Evolutionary conservation across 352 stramenopile genomes (phyloP).

Genomic region (Blastocystis sp.): DNA sequence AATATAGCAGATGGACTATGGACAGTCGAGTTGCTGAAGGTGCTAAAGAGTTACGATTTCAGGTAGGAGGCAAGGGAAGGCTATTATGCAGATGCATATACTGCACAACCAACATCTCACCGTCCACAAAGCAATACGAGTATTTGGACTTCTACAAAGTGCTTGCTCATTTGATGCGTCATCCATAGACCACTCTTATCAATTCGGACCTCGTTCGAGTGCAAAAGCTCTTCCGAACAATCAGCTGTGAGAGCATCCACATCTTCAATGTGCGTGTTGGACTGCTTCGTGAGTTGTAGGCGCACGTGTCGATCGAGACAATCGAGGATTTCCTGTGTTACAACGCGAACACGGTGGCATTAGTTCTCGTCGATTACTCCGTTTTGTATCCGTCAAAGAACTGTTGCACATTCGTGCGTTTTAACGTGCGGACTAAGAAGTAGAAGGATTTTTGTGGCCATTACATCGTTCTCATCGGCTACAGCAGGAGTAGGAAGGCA

Average conservation of each 20-base stretch:
- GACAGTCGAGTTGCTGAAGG: conserved; percentile 51
- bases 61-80: not conserved
- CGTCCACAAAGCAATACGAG: conserved; percentile 35
- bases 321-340: conserved; percentile 44
- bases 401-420: conserved; percentile 35
- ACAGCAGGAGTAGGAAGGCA: conserved; percentile 26
- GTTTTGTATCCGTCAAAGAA: conserved; percentile 35
- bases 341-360: conserved; percentile 43
- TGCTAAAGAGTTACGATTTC: conserved; percentile 50
- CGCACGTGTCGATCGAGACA: conserved; percentile 28
- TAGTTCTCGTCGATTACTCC: conserved; percentile 35
- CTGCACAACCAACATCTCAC: conserved; percentile 58
- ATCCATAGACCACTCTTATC: not conserved
- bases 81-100: conserved; percentile 29
- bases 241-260: conserved; percentile 48
- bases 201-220: conserved; percentile 19
- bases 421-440: not conserved
- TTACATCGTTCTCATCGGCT: conserved; percentile 52
- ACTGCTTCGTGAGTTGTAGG: not conserved
- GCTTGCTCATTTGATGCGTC: not conserved
- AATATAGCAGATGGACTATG: conserved; percentile 52
- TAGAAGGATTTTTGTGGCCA: conserved; percentile 49
- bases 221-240: conserved; percentile 25
- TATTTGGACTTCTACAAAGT: conserved; percentile 64
- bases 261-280: conserved; percentile 27